These are phyloP conservation scores for Vitis hybrid DNA, from an alignment of 177 flowering plant genomes.

Conservation along the genomic window DNA sequence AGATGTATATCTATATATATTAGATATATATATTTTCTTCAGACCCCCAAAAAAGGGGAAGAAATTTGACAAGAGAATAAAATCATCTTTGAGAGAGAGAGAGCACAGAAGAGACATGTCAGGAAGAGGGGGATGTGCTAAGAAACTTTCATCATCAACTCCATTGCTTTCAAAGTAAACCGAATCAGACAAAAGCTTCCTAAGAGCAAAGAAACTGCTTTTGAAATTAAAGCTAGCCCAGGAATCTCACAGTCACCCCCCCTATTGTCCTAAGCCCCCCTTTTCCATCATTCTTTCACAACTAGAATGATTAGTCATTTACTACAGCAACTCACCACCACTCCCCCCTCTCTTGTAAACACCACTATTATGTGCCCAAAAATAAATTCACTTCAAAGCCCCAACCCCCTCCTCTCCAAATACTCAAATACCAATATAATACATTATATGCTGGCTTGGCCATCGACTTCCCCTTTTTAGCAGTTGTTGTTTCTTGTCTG, in stretches of 20 bases:
- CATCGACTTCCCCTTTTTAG: too few relatives aligned
- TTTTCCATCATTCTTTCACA: conserved; percentile 50
- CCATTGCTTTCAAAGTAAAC: conserved; percentile 55
- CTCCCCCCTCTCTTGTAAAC: too few relatives aligned
- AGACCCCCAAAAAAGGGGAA: conserved; percentile 21
- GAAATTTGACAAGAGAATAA: conserved; percentile 3
- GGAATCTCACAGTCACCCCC: conserved; percentile 39
- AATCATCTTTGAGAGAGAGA: conserved; percentile 5
- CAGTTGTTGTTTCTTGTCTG: too few relatives aligned
- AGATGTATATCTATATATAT: too few relatives aligned
- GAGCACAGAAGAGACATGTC: conserved; percentile 25
- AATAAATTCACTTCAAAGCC: too few relatives aligned
- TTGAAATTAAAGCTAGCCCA: conserved; percentile 47
- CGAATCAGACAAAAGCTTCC: conserved; percentile 72
- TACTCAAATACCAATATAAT: too few relatives aligned
- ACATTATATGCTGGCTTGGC: too few relatives aligned
- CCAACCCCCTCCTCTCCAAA: too few relatives aligned
- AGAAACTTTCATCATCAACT: conserved; percentile 45
- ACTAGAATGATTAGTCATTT: conserved; percentile 50
- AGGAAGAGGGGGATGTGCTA: conserved; percentile 20
- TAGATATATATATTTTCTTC: background rate
- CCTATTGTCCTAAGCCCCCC: conserved; percentile 20
- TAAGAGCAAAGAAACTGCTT: conserved; percentile 28
- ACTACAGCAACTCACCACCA: conserved; percentile 19
- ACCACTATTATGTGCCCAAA: too few relatives aligned